Base-by-base conservation (phyloP, 2,329 filamentous ascomycete species). In the Metarhizium sp. region DNA sequence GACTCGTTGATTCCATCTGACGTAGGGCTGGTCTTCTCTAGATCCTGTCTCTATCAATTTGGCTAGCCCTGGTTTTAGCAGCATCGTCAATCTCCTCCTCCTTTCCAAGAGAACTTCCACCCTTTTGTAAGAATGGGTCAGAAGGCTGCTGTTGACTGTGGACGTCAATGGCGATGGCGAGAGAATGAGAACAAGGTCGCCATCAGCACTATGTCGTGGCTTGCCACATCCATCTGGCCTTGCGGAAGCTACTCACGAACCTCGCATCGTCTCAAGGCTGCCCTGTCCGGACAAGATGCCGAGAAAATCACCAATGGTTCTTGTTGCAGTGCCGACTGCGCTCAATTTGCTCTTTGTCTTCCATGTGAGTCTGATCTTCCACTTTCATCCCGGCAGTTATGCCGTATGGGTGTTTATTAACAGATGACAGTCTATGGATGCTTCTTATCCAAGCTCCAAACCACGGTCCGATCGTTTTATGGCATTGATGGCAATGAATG, bases 401-500 rank as follows among this genome's bases (percentile, higher is more conserved):
- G 7, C 42, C 40, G 40, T 18, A 18, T 25, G 40, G 40, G 40
- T 51, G 38, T 45, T 20, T 20, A 48, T 49, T 47, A 58, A 58
- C 20, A 10, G 38, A 20, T 2, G 46, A 7, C 48, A 73, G 70
- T 68, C 55, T 71, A 68, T 51, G 64, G 65, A 14, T 58, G 55
- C 42, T 55, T 67, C 6, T 42, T 71, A 8, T 58, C 60, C n/a
- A 59, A 55, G 13, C 59, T 71, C 11, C 70, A 71, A 52, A 55
- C 56, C 6, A 60, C 59, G 2, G 61, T 71, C 55, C 68, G 70
- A 25, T 46, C 61, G 2, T 63, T 67, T 36, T 73, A 71, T 59
- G 59, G 59, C 53, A 70, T 73, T 42, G 55, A 64, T 6, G 68
- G 69, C 29, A 53, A 47, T 7, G 47, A 55, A 0, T 36, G 29